These are phyloP conservation scores for Exophiala alcalophila DNA, from an alignment of 2,329 filamentous ascomycete genomes.

Conservation along the genomic window DNA sequence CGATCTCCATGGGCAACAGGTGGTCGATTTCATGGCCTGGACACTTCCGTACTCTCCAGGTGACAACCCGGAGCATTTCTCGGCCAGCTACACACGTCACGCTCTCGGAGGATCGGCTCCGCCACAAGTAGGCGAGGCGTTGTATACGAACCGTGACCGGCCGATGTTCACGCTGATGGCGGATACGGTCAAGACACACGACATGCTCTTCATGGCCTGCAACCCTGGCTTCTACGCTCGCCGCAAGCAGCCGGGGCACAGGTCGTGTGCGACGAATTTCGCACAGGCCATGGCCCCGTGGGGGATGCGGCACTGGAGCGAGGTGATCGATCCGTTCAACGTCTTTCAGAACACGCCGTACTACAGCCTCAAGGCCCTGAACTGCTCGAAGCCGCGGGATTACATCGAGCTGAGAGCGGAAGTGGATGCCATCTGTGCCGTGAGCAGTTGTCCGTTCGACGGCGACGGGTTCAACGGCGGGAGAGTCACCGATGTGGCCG, in stretches of 20 bases:
- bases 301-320: constrained; percentile 36
- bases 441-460: constrained; percentile 42
- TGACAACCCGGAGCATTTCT: constrained; percentile 35
- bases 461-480: constrained; percentile 40
- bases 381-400: constrained; percentile 39
- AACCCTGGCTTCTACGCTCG: constrained; percentile 39
- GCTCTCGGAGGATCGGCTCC: constrained; percentile 37
- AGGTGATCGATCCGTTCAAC: constrained; percentile 41
- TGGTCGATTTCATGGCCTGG: constrained; percentile 43
- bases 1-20: constrained; percentile 41
- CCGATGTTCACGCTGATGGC: constrained; percentile 37
- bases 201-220: constrained; percentile 44
- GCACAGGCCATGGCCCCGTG: constrained; percentile 38
- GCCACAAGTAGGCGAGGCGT: constrained; percentile 36
- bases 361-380: constrained; percentile 38
- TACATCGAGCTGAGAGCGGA: constrained; percentile 41
- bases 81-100: constrained; percentile 41
- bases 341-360: constrained; percentile 43
- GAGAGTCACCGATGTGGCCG: constrained; percentile 38
- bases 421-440: constrained; percentile 37
- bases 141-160: constrained; percentile 39
- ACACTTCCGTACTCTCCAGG: constrained; percentile 26
- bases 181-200: constrained; percentile 42
- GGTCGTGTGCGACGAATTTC: constrained; percentile 40
- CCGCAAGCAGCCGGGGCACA: constrained; percentile 35